Evolutionary conservation across 768 basidiomycete species (phyloP), one percentile per base, ranked within the genome.

Genomic region (Termitomyces sp.): DNA sequence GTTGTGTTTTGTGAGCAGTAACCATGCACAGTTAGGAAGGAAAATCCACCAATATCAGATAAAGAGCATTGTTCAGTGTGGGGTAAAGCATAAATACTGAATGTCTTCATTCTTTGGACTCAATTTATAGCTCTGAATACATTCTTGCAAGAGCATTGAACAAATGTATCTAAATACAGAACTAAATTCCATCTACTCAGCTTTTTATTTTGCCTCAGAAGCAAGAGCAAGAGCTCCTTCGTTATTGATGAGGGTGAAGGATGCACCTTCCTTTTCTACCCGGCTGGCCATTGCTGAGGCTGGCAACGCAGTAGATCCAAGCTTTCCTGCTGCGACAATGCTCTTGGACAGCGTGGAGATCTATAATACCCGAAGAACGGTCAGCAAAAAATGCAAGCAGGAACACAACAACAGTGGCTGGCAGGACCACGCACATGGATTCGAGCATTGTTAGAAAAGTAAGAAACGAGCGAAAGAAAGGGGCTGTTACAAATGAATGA

Each of bases 231-330:
- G 51, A 8, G 82, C 76, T 33, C 80, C 83, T 30, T 71, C 63
- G 63, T 88, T 89, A 5, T 64, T 66, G 44, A 89, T 73, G n/a
- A 81, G n/a, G 1, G 83, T 85, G 57, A 81, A 87, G 46, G 62
- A 65, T 0, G 68, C 66, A 7, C 63, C 76, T 1, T 70, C 71
- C 41, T 67, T 65, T 3, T 73, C 77, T 30, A 58, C 73, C 63
- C 77, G 74, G 14, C 68, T 69, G 3, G 84, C 78, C 1, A 69
- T 65, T 0, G 75, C 77, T 19, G 66, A 67, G 17, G 77, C 43
- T 0, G 83, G 78, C 10, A 89, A 70, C 1, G 62, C 69, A 0
- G 75, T 66, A 0, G 81, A 78, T 1, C 87, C 86, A 2, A 85
- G 67, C 15, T 68, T 70, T 1, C 86, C 86, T 1, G 82, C 86